These are phyloP conservation scores for Aspergillus asperescens DNA, from an alignment of 495 filamentous ascomycete genomes.

Conservation along the genomic window DNA sequence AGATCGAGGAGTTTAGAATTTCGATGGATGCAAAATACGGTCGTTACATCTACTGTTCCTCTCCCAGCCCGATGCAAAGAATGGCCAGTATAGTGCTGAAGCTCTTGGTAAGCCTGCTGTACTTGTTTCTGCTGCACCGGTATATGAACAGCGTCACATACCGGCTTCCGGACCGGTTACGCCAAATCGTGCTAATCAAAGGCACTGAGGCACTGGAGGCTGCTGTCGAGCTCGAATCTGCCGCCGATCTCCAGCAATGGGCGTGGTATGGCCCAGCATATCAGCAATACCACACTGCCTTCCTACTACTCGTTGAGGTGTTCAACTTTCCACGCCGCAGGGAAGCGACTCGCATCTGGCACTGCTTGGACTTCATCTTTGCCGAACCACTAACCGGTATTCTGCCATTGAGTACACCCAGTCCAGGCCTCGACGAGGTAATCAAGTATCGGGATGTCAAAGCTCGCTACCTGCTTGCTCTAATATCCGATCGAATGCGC, in stretches of 20 bases:
- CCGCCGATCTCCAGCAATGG: not conserved
- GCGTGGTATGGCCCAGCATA: slow-evolving; percentile 3
- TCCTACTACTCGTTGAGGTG: not conserved
- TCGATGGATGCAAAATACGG: slow-evolving; percentile 7
- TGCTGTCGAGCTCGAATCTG: slow-evolving; percentile 30
- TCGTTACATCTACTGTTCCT: not conserved
- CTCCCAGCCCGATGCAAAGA: not conserved
- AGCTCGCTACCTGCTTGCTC: not conserved
- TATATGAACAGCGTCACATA: slow-evolving; percentile 11
- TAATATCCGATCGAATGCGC: not conserved
- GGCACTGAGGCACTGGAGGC: slow-evolving; percentile 29
- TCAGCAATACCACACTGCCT: slow-evolving; percentile 5
- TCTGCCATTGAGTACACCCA: not conserved
- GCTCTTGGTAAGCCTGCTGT: slow-evolving; percentile 11
- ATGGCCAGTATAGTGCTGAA: not conserved
- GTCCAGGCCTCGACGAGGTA: not conserved
- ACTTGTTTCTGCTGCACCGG: slow-evolving; percentile 8
- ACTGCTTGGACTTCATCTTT: slow-evolving; percentile 5
- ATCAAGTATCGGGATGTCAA: not conserved
- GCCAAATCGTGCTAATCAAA: slow-evolving; percentile 25
- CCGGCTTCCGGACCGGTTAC: slow-evolving; percentile 25
- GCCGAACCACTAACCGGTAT: not conserved
- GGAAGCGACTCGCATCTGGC: slow-evolving; percentile 9
- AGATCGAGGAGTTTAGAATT: slow-evolving; percentile 1
- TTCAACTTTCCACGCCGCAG: not conserved